Evolutionary conservation across 768 basidiomycete genomes (phyloP).

Genomic region (Tephrocybe sp.): DNA sequence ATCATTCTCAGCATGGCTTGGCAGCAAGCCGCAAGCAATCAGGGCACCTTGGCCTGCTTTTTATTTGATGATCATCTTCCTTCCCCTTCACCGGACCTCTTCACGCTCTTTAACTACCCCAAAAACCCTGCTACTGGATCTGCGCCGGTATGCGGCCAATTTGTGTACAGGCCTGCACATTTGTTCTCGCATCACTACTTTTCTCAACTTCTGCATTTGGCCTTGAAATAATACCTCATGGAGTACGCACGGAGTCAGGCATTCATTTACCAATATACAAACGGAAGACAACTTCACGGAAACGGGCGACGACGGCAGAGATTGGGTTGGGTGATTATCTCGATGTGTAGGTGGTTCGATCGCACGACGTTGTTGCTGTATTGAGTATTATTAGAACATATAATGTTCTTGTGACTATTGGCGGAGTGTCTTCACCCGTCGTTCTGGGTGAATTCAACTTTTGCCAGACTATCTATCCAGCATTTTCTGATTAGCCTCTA

Average conservation of each 20-base stretch:
- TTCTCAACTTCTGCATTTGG: constrained; percentile 1
- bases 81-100: not conserved
- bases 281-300: constrained; percentile 16
- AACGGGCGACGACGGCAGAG: constrained; percentile 34
- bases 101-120: constrained; percentile 3
- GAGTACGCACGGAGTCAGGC: constrained; percentile 28
- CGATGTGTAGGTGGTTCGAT: constrained; percentile 52
- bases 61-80: constrained; percentile 1
- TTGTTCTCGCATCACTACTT: constrained; percentile 7
- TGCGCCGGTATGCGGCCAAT: constrained; percentile 8
- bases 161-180: constrained; percentile 1
- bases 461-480: not conserved
- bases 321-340: constrained; percentile 60
- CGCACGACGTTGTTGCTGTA: not conserved
- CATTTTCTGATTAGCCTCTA: constrained; percentile 18
- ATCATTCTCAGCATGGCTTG: constrained; percentile 11
- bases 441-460: constrained; percentile 50
- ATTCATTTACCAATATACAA: constrained; percentile 38
- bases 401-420: constrained; percentile 58
- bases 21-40: constrained; percentile 7
- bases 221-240: constrained; percentile 3
- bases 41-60: not conserved
- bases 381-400: constrained; percentile 49
- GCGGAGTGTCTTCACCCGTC: constrained; percentile 50
- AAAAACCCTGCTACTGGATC: not conserved